Evolutionary conservation across 148 eudicot species (phyloP).

Genomic region (Euryodendron excelsum): DNA sequence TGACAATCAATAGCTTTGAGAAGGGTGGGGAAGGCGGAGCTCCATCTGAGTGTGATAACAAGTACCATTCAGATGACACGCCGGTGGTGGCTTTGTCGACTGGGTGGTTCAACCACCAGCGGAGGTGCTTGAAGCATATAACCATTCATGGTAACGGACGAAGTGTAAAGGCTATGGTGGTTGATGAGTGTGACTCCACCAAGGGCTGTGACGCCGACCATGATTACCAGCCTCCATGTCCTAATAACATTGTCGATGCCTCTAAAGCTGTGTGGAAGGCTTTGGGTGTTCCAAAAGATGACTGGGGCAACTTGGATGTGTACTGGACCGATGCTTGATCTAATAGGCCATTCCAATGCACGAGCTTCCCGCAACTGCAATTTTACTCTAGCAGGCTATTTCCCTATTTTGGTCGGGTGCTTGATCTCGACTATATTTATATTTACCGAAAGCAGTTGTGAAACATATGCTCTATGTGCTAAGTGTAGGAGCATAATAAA

Average conservation of each 20-base stretch:
- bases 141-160: neutral
- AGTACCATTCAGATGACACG: neutral
- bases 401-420: constrained; percentile 45
- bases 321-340: no score
- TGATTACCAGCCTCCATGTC: constrained; percentile 14
- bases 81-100: constrained; percentile 9
- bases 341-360: no score
- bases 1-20: constrained; percentile 6
- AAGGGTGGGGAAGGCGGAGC: constrained; percentile 1
- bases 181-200: constrained; percentile 16
- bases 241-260: constrained; percentile 38
- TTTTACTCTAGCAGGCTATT: no score
- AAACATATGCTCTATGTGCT: no score
- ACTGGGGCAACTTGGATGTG: constrained; percentile 32
- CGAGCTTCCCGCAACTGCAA: no score
- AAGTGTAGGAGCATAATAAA: no score
- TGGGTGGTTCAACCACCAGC: neutral
- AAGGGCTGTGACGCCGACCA: neutral
- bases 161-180: constrained; percentile 2
- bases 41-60: neutral
- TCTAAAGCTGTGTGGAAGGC: constrained; percentile 47
- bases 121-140: neutral
- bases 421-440: neutral
- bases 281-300: constrained; percentile 22
- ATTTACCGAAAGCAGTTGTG: neutral